phyloP scores from a whole-genome alignment of 192 early-diverging fungal genomes.

The Coemansia aciculifera region DNA sequence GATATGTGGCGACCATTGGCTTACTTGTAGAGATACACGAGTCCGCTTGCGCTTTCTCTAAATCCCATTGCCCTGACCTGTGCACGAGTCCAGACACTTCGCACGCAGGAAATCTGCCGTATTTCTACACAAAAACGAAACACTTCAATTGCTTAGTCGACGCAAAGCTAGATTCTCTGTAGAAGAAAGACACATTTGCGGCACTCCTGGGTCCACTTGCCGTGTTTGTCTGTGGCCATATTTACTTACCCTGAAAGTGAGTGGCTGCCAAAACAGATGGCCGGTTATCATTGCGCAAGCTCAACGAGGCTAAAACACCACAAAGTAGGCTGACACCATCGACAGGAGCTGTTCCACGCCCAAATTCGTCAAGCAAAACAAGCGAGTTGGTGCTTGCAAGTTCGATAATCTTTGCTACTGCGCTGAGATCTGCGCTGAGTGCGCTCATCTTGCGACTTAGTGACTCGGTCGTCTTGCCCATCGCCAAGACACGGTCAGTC shows the following conservation, averaged over 20 bases:
- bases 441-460: slow-evolving; percentile 31
- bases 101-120: slow-evolving; percentile 5
- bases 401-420: slow-evolving; percentile 16
- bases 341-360: slow-evolving; percentile 38
- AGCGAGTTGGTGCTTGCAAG: slow-evolving; percentile 15
- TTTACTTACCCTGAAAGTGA: slow-evolving; percentile 78
- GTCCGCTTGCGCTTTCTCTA: slow-evolving; percentile 15
- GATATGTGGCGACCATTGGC: not conserved
- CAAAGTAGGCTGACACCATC: slow-evolving; percentile 84
- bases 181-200: not conserved
- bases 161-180: not conserved
- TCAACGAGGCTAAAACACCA: slow-evolving; percentile 64
- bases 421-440: slow-evolving; percentile 24
- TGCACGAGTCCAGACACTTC: slow-evolving; percentile 12
- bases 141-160: not conserved
- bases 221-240: no score
- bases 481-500: slow-evolving; percentile 76
- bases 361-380: slow-evolving; percentile 49
- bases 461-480: slow-evolving; percentile 43
- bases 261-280: slow-evolving; percentile 78
- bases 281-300: slow-evolving; percentile 42
- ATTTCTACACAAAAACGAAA: slow-evolving; percentile 20
- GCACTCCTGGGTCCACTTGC: not conserved
- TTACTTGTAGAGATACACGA: slow-evolving; percentile 37
- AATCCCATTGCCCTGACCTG: slow-evolving; percentile 21